A percentile compares a stretch with the other conserved stretches of the same genome.
These are phyloP conservation scores for Sequoiadendron giganteum DNA, from an alignment of 75 land plant species.

Conservation along the genomic window DNA sequence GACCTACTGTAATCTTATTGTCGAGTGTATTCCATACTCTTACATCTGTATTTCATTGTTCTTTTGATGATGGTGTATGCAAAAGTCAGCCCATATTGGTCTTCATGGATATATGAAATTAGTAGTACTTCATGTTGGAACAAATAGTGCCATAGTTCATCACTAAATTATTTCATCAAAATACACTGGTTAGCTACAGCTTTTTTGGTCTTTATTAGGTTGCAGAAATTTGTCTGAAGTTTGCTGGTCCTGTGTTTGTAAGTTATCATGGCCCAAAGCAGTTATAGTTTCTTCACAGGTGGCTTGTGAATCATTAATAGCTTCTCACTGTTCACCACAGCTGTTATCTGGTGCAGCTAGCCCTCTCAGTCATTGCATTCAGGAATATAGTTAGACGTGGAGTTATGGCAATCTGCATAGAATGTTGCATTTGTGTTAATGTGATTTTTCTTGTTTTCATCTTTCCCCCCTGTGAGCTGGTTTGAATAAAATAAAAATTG, in stretches of 20 bases:
- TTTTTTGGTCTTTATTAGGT: neutral
- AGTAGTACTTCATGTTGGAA: neutral
- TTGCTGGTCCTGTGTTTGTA: neutral
- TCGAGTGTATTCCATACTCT: neutral
- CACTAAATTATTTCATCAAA: neutral
- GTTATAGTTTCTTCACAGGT: constrained; percentile 1
- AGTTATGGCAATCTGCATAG: neutral
- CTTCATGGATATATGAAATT: neutral
- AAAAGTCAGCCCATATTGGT: neutral
- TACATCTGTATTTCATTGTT: neutral
- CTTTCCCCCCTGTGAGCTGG: neutral
- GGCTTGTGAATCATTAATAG: neutral
- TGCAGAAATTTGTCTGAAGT: neutral
- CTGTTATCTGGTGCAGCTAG: neutral
- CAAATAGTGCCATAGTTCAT: neutral
- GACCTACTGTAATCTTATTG: neutral
- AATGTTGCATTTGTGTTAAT: neutral
- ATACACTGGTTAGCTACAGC: neutral
- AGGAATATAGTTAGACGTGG: neutral
- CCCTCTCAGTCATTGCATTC: neutral
- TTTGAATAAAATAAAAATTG: neutral
- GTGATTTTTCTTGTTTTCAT: neutral
- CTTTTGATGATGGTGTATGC: neutral
- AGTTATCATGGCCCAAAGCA: neutral
- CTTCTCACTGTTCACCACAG: neutral